phyloP scores from a whole-genome alignment of 306 rosid species.

The Luffa acutangula region DNA sequence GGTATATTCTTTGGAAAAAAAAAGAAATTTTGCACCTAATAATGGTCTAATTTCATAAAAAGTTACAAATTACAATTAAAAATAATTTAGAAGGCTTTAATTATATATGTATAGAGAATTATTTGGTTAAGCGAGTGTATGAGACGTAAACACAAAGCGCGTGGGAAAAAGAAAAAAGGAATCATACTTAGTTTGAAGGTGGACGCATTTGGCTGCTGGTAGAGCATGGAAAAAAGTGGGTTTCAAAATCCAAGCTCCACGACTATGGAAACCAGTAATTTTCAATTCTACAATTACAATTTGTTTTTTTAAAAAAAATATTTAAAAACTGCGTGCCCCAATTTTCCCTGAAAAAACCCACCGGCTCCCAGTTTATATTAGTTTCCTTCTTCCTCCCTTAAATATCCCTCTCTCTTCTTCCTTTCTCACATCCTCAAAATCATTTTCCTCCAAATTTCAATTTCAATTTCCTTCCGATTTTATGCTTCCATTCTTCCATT shows the following conservation, averaged over 20 bases:
- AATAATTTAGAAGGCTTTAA: no score
- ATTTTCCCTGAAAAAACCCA: slow-evolving; percentile 1
- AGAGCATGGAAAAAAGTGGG: background rate
- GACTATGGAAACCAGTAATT: slow-evolving; percentile 37
- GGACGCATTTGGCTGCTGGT: background rate
- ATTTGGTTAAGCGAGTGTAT: background rate
- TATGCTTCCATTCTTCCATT: background rate
- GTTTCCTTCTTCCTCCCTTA: slow-evolving; percentile 2
- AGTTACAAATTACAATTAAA: no score
- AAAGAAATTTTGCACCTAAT: no score
- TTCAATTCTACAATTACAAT: no score
- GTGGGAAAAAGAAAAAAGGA: background rate
- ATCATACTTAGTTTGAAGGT: background rate
- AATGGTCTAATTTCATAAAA: no score
- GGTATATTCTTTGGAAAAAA: no score
- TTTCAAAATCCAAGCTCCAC: slow-evolving; percentile 25
- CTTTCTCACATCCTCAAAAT: background rate
- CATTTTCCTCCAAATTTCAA: background rate
- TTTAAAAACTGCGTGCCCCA: slow-evolving; percentile 32
- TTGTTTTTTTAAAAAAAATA: background rate
- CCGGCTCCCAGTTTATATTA: background rate
- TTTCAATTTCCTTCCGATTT: background rate
- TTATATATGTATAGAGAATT: no score
- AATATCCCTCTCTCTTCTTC: slow-evolving; percentile 6
- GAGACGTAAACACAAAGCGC: background rate